A percentile compares a stretch with the other conserved stretches of the same genome.
phyloP scores from a whole-genome alignment of 1,284 basidiomycete species.

The Earliella scabrosa region DNA sequence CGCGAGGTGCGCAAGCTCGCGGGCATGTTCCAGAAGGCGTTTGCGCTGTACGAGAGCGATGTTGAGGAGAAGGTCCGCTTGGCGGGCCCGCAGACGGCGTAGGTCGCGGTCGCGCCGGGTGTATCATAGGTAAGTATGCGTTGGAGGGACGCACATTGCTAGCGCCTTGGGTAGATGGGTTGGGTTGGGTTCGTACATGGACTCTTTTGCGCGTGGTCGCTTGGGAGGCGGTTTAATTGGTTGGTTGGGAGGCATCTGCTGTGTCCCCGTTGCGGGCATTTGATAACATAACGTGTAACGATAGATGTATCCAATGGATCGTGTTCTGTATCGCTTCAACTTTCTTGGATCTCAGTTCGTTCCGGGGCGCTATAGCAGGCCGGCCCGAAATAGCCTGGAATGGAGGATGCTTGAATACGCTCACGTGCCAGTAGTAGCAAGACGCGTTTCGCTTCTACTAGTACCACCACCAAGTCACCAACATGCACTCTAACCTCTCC shows the following conservation, averaged over 20 bases:
- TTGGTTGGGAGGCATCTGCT: neutral
- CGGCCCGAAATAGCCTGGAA: no score
- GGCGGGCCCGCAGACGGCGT: slow-evolving; percentile 65
- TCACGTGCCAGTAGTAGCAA: neutral
- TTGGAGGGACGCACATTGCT: neutral
- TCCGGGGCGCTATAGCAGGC: no score
- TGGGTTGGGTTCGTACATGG: neutral
- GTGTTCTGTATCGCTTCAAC: no score
- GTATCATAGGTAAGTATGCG: neutral
- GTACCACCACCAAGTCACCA: no score
- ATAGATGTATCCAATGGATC: neutral
- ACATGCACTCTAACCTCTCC: neutral
- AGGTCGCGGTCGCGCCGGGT: neutral
- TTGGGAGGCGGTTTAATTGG: no score
- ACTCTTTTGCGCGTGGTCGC: neutral
- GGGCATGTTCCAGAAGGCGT: slow-evolving; percentile 93
- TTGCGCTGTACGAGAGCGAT: slow-evolving; percentile 86
- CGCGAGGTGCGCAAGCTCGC: slow-evolving; percentile 85
- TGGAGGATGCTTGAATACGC: no score
- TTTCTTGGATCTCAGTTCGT: no score
- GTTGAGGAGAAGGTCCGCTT: slow-evolving; percentile 78
- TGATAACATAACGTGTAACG: neutral
- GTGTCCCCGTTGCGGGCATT: neutral
- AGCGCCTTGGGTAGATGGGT: neutral
- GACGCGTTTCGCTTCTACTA: neutral